Evolutionary conservation across 345 rosid genomes (phyloP).

Genomic region (Sisymbrium irio): DNA sequence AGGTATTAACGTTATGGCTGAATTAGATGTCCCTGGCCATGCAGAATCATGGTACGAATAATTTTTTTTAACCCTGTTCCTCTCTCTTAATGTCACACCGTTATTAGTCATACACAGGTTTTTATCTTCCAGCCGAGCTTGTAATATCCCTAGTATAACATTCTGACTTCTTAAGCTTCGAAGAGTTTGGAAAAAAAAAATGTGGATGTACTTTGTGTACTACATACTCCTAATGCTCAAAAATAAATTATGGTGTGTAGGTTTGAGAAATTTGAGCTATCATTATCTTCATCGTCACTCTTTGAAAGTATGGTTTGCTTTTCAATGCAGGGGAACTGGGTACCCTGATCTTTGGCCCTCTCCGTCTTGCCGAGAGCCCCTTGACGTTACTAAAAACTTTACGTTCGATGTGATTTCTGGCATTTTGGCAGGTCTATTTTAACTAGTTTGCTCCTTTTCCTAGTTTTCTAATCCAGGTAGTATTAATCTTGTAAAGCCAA

Average conservation of each 20-base stretch:
- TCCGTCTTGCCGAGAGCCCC: constrained; percentile 87
- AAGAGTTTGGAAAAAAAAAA: not conserved
- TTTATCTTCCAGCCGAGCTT: not conserved
- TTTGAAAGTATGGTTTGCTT: constrained; percentile 28
- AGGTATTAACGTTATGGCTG: constrained; percentile 97
- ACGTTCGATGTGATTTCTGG: constrained; percentile 87
- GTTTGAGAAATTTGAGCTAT: not conserved
- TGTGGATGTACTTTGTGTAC: not conserved
- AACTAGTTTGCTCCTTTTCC: constrained; percentile 10
- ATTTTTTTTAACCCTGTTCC: not conserved
- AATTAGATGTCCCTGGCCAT: constrained; percentile 96
- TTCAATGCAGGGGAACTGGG: constrained; percentile 77
- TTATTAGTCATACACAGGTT: not conserved
- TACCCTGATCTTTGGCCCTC: constrained; percentile 98
- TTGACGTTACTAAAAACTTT: constrained; percentile 74
- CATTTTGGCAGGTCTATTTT: constrained; percentile 61
- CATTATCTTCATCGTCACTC: not conserved
- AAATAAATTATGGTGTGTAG: not conserved
- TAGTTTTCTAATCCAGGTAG: not conserved
- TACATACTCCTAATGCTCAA: not conserved
- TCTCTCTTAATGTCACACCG: not conserved
- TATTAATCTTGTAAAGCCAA: not conserved
- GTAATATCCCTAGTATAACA: not conserved
- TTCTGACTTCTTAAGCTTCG: not conserved
- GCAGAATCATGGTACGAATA: constrained; percentile 81